Conservation (phyloP, 2,329 filamentous ascomycete species). For the Botryotinia globosa region DNA sequence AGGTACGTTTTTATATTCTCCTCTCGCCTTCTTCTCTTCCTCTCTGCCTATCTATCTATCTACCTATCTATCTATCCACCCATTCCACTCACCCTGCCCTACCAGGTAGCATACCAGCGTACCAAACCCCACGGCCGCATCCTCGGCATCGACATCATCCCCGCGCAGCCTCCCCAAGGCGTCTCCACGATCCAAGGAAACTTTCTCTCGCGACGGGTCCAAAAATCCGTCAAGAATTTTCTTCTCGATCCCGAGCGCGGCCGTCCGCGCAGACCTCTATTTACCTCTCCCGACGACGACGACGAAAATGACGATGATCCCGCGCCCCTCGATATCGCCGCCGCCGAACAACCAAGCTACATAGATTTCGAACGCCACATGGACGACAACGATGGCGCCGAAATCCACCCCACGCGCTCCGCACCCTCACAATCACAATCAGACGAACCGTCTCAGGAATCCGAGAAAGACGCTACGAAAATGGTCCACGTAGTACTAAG, state of each 20-base stretch:
- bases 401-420: background rate
- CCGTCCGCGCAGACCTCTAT: constrained; percentile 42
- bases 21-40: background rate
- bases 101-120: constrained; percentile 73
- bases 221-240: constrained; percentile 72
- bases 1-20: constrained; percentile 44
- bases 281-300: constrained; percentile 9
- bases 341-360: constrained; percentile 47
- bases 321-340: background rate
- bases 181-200: constrained; percentile 96
- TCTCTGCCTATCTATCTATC: background rate
- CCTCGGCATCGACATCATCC: constrained; percentile 90
- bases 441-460: constrained; percentile 30
- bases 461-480: constrained; percentile 45
- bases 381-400: constrained; percentile 16
- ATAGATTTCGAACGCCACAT: constrained; percentile 61
- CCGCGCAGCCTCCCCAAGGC: constrained; percentile 83
- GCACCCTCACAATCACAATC: too few species aligned
- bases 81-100: constrained; percentile 16
- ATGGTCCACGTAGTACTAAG: constrained; percentile 90
- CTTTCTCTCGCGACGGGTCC: constrained; percentile 75
- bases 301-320: too few species aligned
- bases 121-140: constrained; percentile 76
- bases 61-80: background rate
- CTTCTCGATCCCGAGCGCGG: constrained; percentile 63